Conservation (phyloP, 1,284 basidiomycete genomes). For the Irpex sp. region DNA sequence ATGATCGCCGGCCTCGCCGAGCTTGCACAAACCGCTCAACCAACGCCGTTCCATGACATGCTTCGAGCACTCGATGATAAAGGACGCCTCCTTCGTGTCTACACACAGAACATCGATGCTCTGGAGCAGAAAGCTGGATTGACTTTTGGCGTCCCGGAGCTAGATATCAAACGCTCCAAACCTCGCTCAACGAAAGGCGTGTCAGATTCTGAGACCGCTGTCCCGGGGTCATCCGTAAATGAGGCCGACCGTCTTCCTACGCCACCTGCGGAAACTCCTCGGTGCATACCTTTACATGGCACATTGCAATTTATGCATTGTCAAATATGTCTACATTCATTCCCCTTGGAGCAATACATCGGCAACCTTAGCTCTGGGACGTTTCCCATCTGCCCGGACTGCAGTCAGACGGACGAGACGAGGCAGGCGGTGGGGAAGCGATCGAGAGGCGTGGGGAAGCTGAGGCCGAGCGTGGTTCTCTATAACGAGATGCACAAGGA, state of each 20-base stretch:
- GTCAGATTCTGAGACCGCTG: slow-evolving; percentile 7
- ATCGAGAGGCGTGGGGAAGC: slow-evolving; percentile 73
- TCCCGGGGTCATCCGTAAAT: slow-evolving; percentile 4
- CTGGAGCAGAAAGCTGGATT: slow-evolving; percentile 86
- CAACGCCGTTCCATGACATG: slow-evolving; percentile 81
- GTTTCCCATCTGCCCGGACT: slow-evolving; percentile 79
- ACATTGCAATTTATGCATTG: slow-evolving; percentile 81
- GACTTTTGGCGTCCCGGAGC: slow-evolving; percentile 70
- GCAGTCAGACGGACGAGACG: slow-evolving; percentile 65
- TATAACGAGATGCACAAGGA: slow-evolving; percentile 90
- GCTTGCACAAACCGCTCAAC: slow-evolving; percentile 69
- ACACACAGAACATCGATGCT: slow-evolving; percentile 94
- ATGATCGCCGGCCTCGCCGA: slow-evolving; percentile 84
- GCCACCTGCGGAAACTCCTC: slow-evolving; percentile 48
- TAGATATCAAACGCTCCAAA: slow-evolving; percentile 49
- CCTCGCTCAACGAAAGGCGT: slow-evolving; percentile 32
- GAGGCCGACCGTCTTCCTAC: slow-evolving; percentile 34
- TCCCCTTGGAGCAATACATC: slow-evolving; percentile 60
- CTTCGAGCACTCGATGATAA: slow-evolving; percentile 76
- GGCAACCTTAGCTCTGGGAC: slow-evolving; percentile 54
- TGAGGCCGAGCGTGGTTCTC: slow-evolving; percentile 86
- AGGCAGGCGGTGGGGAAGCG: slow-evolving; percentile 79
- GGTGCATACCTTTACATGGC: slow-evolving; percentile 90
- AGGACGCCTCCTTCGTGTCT: slow-evolving; percentile 81
- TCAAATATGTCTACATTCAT: slow-evolving; percentile 72